Evolutionary conservation across 192 early-diverging fungal genomes (phyloP).

Genomic region (Backusella morwellensis): DNA sequence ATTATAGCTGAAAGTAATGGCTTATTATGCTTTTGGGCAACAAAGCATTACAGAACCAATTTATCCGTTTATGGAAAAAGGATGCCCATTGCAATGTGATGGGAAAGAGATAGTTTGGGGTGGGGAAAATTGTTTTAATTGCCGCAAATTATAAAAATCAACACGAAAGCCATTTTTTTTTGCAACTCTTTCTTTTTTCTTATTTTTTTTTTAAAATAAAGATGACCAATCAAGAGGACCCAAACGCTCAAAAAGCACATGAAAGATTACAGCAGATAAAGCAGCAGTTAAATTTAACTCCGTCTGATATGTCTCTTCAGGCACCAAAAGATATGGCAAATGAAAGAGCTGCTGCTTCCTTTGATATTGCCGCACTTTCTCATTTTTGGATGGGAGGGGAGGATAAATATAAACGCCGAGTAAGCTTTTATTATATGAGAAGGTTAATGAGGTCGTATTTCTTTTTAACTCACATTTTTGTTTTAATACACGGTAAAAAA

Average conservation of each 20-base stretch:
- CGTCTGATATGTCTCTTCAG: slow-evolving; percentile 24
- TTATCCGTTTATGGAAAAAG: slow-evolving; percentile 5
- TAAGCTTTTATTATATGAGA: slow-evolving; percentile 13
- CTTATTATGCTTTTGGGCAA: slow-evolving; percentile 1
- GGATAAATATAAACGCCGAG: slow-evolving; percentile 44
- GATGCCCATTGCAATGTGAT: not conserved
- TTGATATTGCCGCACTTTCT: slow-evolving; percentile 50
- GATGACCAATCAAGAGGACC: slow-evolving; percentile 13
- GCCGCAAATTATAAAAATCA: not conserved
- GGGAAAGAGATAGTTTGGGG: not conserved
- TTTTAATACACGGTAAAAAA: not conserved
- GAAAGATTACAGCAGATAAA: slow-evolving; percentile 28
- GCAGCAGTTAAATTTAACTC: slow-evolving; percentile 17
- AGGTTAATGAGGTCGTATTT: not conserved
- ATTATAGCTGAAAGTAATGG: not conserved
- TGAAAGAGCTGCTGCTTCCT: slow-evolving; percentile 52
- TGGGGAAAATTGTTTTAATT: not conserved
- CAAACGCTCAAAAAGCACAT: slow-evolving; percentile 14
- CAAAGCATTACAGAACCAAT: not conserved
- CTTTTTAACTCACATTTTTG: not conserved
- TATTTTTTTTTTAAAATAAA: not conserved
- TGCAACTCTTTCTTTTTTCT: not conserved
- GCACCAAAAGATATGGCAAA: slow-evolving; percentile 45
- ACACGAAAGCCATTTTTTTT: not conserved
- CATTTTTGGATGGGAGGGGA: slow-evolving; percentile 44